A percentile compares a stretch with the other conserved stretches of the same genome.
Evolutionary conservation across 148 eudicot genomes (phyloP).

Genomic region (Persicaria tinctoria): DNA sequence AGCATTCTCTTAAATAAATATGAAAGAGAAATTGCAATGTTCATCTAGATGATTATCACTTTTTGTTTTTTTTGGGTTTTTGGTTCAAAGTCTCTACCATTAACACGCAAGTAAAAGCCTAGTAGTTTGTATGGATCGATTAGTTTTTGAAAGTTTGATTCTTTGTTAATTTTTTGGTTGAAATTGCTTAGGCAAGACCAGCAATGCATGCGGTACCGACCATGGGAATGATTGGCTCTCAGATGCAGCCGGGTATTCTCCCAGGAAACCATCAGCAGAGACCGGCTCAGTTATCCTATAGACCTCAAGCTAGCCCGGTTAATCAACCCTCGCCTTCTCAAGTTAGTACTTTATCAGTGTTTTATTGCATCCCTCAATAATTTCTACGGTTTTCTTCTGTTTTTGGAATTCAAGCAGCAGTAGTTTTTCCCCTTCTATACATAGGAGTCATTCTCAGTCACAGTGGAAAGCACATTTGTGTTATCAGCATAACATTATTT

Average conservation of each 20-base stretch:
- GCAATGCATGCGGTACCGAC: slow-evolving; percentile 39
- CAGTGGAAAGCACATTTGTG: too few relatives aligned
- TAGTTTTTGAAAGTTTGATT: background rate
- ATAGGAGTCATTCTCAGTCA: background rate
- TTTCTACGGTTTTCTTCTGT: background rate
- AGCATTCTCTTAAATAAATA: too few relatives aligned
- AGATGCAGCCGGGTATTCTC: slow-evolving; percentile 45
- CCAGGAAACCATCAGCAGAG: slow-evolving; percentile 53
- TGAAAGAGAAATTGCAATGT: too few relatives aligned
- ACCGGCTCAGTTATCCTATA: slow-evolving; percentile 45
- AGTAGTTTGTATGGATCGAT: background rate
- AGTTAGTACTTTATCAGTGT: slow-evolving; percentile 23
- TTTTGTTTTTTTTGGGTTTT: too few relatives aligned
- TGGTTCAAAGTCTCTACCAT: too few relatives aligned
- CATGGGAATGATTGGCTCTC: slow-evolving; percentile 45
- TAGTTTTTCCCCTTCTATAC: background rate
- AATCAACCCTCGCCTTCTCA: slow-evolving; percentile 42
- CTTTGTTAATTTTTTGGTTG: background rate
- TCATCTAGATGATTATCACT: too few relatives aligned
- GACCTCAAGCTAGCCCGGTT: slow-evolving; percentile 41
- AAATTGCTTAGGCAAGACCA: slow-evolving; percentile 41
- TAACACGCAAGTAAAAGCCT: background rate
- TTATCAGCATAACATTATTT: too few relatives aligned
- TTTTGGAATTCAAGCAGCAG: background rate
- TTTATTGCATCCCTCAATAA: background rate